Conservation (phyloP, 2,329 filamentous ascomycete species). For the Macrophomina tecta region DNA sequence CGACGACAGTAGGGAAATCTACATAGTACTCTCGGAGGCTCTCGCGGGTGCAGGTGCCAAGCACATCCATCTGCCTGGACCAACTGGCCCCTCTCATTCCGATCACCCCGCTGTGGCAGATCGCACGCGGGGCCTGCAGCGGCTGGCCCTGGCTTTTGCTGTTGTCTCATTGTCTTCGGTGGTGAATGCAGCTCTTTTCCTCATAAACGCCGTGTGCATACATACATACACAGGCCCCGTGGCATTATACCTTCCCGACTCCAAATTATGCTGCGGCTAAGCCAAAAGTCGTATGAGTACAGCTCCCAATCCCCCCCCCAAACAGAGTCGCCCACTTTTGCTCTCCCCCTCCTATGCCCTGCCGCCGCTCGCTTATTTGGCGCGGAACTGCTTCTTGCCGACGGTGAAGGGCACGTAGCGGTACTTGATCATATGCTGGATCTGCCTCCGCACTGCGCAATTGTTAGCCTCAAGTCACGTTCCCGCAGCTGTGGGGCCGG, state of each 20-base stretch:
- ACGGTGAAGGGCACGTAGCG: constrained; percentile 94
- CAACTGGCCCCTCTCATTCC: background rate
- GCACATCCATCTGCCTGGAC: background rate
- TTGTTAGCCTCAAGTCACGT: constrained; percentile 26
- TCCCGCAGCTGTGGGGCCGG: background rate
- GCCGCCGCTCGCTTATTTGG: constrained; percentile 15
- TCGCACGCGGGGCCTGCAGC: background rate
- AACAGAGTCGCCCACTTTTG: background rate
- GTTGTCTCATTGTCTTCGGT: background rate
- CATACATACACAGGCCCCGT: constrained; percentile 11
- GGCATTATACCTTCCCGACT: constrained; percentile 15
- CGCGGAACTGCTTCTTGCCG: constrained; percentile 66
- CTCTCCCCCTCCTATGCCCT: background rate
- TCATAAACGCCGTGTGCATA: constrained; percentile 16
- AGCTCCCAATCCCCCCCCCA: background rate
- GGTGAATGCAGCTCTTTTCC: constrained; percentile 7
- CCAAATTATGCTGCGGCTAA: constrained; percentile 24
- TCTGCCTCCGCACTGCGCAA: constrained; percentile 88
- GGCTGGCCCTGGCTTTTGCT: background rate
- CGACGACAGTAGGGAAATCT: background rate
- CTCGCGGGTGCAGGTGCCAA: background rate
- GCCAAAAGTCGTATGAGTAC: constrained; percentile 12
- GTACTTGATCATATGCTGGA: constrained; percentile 99
- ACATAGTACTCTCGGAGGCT: background rate
- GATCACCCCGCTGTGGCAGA: background rate